These are phyloP conservation scores for Lotus japonicus DNA, from an alignment of 306 rosid genomes.

Conservation along the genomic window DNA sequence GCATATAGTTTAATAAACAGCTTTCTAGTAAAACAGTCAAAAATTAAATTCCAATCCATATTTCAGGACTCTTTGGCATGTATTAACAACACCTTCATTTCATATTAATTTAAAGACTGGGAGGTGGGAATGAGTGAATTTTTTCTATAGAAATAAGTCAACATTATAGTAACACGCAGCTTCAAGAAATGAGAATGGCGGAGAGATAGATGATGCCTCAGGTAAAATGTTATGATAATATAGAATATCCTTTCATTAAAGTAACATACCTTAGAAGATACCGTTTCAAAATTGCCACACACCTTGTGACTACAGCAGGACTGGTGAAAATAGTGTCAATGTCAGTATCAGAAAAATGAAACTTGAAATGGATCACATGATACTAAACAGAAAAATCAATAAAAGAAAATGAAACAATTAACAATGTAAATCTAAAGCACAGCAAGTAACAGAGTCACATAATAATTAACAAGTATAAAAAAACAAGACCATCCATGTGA, in stretches of 20 bases:
- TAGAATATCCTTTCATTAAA: background rate
- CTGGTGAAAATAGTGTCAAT: constrained; percentile 45
- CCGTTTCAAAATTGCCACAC: constrained; percentile 84
- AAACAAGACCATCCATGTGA: background rate
- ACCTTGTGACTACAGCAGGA: constrained; percentile 88
- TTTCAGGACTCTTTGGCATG: background rate
- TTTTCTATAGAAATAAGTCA: background rate
- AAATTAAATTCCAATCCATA: background rate
- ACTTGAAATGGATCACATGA: background rate
- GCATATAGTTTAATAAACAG: background rate
- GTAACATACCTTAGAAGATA: constrained; percentile 70
- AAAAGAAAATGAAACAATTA: constrained; percentile 3
- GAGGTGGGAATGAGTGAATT: background rate
- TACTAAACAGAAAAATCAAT: constrained; percentile 9
- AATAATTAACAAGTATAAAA: background rate
- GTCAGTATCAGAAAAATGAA: constrained; percentile 23
- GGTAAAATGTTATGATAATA: background rate
- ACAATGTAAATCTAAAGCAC: background rate
- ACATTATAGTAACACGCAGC: background rate
- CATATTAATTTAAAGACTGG: background rate
- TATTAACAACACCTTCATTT: background rate
- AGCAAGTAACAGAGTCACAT: background rate
- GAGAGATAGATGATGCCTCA: background rate
- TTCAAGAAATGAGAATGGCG: background rate
- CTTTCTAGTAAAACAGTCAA: background rate